Evolutionary conservation across 2,329 filamentous ascomycete genomes (phyloP).

Genomic region (Ceratocystis smalleyi): DNA sequence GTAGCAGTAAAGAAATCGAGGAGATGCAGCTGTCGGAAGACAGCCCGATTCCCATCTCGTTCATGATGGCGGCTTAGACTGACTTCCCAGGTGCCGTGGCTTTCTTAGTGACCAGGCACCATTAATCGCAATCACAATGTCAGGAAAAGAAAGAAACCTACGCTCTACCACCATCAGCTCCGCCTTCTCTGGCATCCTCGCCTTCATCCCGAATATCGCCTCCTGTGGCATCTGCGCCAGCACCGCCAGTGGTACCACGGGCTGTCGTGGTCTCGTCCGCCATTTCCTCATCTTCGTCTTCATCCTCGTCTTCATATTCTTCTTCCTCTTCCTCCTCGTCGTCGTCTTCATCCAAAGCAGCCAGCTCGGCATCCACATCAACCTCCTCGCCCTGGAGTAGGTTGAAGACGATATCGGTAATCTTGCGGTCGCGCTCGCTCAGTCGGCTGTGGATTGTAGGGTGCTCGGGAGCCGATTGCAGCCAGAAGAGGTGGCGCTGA

Average conservation of each 20-base stretch:
- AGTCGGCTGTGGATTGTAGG: constrained; percentile 59
- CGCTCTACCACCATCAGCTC: constrained; percentile 96
- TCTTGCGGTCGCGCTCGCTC: constrained; percentile 70
- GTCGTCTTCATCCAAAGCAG: constrained; percentile 34
- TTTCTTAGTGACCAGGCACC: not conserved
- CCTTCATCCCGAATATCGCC: constrained; percentile 87
- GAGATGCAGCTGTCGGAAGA: not conserved
- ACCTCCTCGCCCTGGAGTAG: constrained; percentile 82
- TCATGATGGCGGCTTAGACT: not conserved
- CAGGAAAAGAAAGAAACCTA: constrained; percentile 47
- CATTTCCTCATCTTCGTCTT: constrained; percentile 11
- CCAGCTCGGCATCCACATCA: constrained; percentile 58
- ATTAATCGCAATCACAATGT: not conserved
- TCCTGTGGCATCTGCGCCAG: constrained; percentile 72
- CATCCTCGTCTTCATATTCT: constrained; percentile 39
- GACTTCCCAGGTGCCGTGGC: not conserved
- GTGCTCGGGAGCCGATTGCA: constrained; percentile 69
- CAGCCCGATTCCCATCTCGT: not conserved
- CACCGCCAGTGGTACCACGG: constrained; percentile 56
- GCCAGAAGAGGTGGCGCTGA: constrained; percentile 85
- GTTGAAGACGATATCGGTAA: constrained; percentile 72
- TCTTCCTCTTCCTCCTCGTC: constrained; percentile 57
- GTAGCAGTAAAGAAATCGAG: constrained; percentile 6
- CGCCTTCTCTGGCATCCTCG: constrained; percentile 73
- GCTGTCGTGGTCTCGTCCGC: constrained; percentile 47